phyloP scores from a whole-genome alignment of 83 land plant species.

The Picea abies region DNA sequence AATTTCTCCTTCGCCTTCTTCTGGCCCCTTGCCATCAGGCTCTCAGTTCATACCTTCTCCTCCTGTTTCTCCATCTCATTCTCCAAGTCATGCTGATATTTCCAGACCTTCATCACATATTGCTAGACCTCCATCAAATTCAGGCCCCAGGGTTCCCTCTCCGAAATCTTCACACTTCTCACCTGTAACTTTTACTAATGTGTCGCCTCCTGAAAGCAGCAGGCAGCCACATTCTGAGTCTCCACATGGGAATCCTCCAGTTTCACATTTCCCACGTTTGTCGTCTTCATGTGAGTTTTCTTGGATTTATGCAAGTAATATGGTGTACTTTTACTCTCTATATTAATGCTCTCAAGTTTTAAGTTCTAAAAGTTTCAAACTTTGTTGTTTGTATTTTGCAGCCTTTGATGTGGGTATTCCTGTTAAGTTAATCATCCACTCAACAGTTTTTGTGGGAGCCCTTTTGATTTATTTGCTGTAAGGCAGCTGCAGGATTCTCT shows the following conservation, averaged over 20 bases:
- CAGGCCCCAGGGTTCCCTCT: not conserved
- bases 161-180: conserved; percentile 46
- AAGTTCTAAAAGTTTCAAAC: not conserved
- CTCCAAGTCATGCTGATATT: too few species aligned
- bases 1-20: not conserved
- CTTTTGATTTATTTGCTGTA: conserved; percentile 9
- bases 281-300: conserved; percentile 33
- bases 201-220: conserved; percentile 27
- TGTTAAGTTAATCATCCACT: not conserved
- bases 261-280: conserved; percentile 8
- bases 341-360: not conserved
- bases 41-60: too few species aligned
- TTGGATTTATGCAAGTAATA: not conserved
- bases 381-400: conserved; percentile 12
- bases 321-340: not conserved
- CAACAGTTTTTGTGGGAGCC: not conserved
- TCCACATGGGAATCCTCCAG: conserved; percentile 13
- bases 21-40: too few species aligned
- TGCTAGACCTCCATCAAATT: not conserved
- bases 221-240: conserved; percentile 11
- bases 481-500: conserved; percentile 2
- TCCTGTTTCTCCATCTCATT: too few species aligned
- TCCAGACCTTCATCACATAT: conserved; percentile 3
- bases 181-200: conserved; percentile 29
- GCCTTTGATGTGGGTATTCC: not conserved